Base-by-base conservation (phyloP, 768 basidiomycete genomes). In the Pisolithus marmoratus region DNA sequence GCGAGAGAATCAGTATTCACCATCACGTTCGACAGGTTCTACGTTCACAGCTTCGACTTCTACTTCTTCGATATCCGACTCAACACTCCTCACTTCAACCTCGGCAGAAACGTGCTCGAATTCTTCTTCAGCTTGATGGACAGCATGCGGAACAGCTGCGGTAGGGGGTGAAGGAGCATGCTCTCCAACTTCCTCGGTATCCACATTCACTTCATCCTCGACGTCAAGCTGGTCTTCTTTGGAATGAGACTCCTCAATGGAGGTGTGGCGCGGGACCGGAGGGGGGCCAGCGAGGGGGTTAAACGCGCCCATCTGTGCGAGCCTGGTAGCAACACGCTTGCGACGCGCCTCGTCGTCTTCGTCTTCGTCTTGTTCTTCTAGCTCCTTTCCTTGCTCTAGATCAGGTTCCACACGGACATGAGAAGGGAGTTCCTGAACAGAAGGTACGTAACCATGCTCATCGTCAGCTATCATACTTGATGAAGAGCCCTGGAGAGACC, bases 301-400 rank as follows among this genome's bases (percentile, higher is more conserved):
- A 70, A 76, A 69, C 56, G 79, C 77, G 15, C 85, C 87, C 71
- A 81, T 82, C 66, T 81, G 79, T 7, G 82, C 81, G 36, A 82
- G 61, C 20, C 69, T 72, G 53, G 81, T 84, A 22, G 84, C 79
- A 20, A 87, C 77, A 47, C 79, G 80, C 54, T 74, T 76, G 38
- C 76, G 74, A 34, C 80, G 76, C 2, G 74, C 69, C 54, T 70
- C 78, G 54, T 82, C 82, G 17, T 79, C 80, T 23, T 68, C 64
- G 20, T 7, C 52, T 38, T 34, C 12, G 14, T 62, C 48, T 12
- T 23, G 24, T 29, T 45, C 43, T 15, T 19, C 22, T 29, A 15
- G 24, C 4, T 29, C 52, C n/a, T 54, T 52, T 23, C 31, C 44
- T n/a, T 38, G 37, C 29, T 64, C 63, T 9, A 29, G 36, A 38